Percentiles rank a stretch among this genome's conserved stretches.
Evolutionary conservation across 169 alveolate genomes (phyloP).

Genomic region (Cryptosporidium xiaoi): DNA sequence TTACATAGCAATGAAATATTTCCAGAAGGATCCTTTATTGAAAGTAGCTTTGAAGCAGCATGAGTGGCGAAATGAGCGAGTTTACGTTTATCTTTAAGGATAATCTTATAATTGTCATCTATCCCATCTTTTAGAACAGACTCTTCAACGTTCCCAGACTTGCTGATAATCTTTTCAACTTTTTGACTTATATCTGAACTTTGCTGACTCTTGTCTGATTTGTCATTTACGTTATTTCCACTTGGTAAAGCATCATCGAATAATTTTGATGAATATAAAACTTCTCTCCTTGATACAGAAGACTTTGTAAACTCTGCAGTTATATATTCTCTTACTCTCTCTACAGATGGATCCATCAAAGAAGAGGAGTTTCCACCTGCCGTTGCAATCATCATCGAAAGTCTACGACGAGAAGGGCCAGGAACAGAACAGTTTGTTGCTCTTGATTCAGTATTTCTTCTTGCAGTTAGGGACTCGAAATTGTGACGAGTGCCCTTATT

Average conservation of each 20-base stretch:
- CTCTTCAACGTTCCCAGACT: slow-evolving; percentile 20
- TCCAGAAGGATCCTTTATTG: slow-evolving; percentile 54
- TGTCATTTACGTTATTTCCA: slow-evolving; percentile 3
- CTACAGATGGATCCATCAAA: slow-evolving; percentile 60
- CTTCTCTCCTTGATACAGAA: slow-evolving; percentile 69
- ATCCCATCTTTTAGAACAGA: slow-evolving; percentile 11
- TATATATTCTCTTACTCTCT: slow-evolving; percentile 61
- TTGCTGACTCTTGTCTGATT: neutral
- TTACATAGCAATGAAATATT: slow-evolving; percentile 12
- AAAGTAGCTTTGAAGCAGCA: slow-evolving; percentile 28
- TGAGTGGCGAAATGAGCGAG: slow-evolving; percentile 56
- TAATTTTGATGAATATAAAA: slow-evolving; percentile 41
- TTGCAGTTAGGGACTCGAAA: neutral
- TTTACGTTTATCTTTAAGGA: slow-evolving; percentile 62
- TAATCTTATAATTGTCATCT: slow-evolving; percentile 27
- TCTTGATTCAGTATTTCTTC: slow-evolving; percentile 71
- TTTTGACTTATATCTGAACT: slow-evolving; percentile 3
- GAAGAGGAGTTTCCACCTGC: slow-evolving; percentile 71
- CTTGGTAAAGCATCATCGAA: slow-evolving; percentile 14
- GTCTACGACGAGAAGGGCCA: slow-evolving; percentile 75
- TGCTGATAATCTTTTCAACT: slow-evolving; percentile 32
- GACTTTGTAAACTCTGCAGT: slow-evolving; percentile 74
- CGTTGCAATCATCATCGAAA: slow-evolving; percentile 73
- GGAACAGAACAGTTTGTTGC: slow-evolving; percentile 33
- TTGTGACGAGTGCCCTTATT: slow-evolving; percentile 1